Percentiles rank a stretch among this genome's conserved stretches.
These are phyloP conservation scores for Vigna angularis DNA, from an alignment of 306 rosid genomes.

Conservation along the genomic window DNA sequence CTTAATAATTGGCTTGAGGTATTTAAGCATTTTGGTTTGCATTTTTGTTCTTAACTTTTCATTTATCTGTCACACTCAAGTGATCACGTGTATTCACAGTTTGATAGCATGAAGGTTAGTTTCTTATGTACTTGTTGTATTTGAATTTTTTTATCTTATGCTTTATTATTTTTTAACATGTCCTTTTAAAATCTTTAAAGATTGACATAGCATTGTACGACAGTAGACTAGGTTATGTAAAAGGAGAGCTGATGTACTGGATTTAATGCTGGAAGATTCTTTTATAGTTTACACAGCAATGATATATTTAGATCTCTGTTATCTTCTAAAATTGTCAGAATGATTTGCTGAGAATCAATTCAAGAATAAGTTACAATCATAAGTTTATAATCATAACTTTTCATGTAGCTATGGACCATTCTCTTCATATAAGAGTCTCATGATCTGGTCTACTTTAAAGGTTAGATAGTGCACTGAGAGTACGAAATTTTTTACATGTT, in stretches of 20 bases:
- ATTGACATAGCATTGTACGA: constrained; percentile 22
- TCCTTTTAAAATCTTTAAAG: constrained; percentile 3
- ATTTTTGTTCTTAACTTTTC: constrained; percentile 35
- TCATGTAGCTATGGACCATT: constrained; percentile 31
- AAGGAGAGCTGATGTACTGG: constrained; percentile 5
- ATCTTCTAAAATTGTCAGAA: constrained; percentile 15
- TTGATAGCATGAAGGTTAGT: constrained; percentile 19
- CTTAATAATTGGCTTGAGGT: constrained; percentile 88
- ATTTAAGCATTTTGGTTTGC: constrained; percentile 42
- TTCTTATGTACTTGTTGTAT: constrained; percentile 22
- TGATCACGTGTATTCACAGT: constrained; percentile 25
- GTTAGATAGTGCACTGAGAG: not conserved
- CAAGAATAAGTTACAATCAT: constrained; percentile 35
- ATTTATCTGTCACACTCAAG: constrained; percentile 14
- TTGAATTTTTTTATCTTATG: constrained; percentile 6
- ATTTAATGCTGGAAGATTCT: constrained; percentile 1
- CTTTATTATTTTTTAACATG: constrained; percentile 30
- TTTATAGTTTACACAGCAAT: constrained; percentile 14
- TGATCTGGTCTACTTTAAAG: constrained; percentile 13
- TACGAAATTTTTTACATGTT: constrained; percentile 16
- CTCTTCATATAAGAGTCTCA: constrained; percentile 21
- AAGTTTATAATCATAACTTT: not conserved
- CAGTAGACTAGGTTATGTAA: constrained; percentile 8
- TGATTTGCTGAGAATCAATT: not conserved
- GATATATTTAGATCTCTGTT: constrained; percentile 22